Evolutionary conservation across 106 monocot genomes (phyloP).

Genomic region (Posidonia australis): DNA sequence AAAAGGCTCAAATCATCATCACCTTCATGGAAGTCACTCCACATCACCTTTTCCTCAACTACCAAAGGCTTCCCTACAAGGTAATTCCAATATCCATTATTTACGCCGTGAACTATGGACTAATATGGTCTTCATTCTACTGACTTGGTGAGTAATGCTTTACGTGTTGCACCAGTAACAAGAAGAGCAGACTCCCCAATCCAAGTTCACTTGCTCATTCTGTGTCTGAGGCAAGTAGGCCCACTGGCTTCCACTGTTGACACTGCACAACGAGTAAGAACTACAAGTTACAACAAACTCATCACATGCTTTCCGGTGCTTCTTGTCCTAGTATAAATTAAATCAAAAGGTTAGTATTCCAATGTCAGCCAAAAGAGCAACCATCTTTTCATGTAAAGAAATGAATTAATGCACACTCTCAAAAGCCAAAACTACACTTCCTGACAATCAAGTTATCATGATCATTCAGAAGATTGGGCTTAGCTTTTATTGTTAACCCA

Average conservation of each 20-base stretch:
- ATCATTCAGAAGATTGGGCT: too few relatives aligned
- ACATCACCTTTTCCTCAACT: slow-evolving; percentile 34
- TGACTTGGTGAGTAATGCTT: too few relatives aligned
- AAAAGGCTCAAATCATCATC: slow-evolving; percentile 37
- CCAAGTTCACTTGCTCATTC: slow-evolving; percentile 35
- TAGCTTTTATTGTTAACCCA: too few relatives aligned
- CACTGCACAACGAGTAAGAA: slow-evolving; percentile 31
- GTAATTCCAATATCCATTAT: slow-evolving; percentile 1
- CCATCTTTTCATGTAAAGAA: too few relatives aligned
- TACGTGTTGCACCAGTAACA: slow-evolving; percentile 24
- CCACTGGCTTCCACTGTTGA: slow-evolving; percentile 29
- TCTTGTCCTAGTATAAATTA: not conserved
- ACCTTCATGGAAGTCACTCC: slow-evolving; percentile 22
- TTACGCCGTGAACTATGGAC: not conserved
- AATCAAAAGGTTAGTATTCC: too few relatives aligned
- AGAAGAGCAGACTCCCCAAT: slow-evolving; percentile 43
- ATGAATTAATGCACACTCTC: too few relatives aligned
- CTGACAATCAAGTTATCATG: too few relatives aligned
- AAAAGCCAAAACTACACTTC: too few relatives aligned
- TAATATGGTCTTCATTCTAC: not conserved
- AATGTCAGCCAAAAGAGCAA: too few relatives aligned
- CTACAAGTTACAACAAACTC: not conserved
- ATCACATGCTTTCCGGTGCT: not conserved
- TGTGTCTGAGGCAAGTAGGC: slow-evolving; percentile 38
- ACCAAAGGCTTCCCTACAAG: slow-evolving; percentile 9